Evolutionary conservation across 306 rosid genomes (phyloP).

Genomic region (Cajanus cajan): DNA sequence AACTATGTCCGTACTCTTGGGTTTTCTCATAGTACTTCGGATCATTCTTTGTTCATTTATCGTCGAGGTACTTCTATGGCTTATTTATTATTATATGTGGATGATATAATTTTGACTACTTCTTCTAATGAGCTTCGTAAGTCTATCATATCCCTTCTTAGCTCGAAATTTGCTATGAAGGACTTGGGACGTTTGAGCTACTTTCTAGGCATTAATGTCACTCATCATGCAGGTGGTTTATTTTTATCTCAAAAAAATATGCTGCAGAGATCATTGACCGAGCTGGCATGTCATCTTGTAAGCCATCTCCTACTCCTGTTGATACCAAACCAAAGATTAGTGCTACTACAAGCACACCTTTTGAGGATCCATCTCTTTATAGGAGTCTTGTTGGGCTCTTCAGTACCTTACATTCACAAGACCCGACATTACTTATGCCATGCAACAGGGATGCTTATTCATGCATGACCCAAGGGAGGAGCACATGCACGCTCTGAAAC

Average conservation of each 20-base stretch:
- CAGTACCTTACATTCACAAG: too few species aligned
- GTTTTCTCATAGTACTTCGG: too few species aligned
- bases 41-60: too few species aligned
- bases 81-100: background rate
- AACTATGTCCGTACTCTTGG: too few species aligned
- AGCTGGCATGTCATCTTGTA: background rate
- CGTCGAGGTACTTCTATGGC: background rate
- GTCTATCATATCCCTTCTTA: background rate
- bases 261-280: background rate
- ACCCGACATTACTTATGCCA: too few species aligned
- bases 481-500: too few species aligned
- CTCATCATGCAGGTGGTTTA: background rate
- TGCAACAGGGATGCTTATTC: too few species aligned
- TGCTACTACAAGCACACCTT: background rate
- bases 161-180: background rate
- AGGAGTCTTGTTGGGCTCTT: too few species aligned
- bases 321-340: background rate
- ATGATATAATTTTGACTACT: background rate
- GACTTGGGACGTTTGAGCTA: background rate
- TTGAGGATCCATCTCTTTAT: too few species aligned
- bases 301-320: background rate
- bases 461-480: too few species aligned
- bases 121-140: background rate
- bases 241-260: background rate
- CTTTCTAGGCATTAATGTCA: background rate